These are phyloP conservation scores for Phaseolus coccineus DNA, from an alignment of 331 rosid species.

Conservation along the genomic window DNA sequence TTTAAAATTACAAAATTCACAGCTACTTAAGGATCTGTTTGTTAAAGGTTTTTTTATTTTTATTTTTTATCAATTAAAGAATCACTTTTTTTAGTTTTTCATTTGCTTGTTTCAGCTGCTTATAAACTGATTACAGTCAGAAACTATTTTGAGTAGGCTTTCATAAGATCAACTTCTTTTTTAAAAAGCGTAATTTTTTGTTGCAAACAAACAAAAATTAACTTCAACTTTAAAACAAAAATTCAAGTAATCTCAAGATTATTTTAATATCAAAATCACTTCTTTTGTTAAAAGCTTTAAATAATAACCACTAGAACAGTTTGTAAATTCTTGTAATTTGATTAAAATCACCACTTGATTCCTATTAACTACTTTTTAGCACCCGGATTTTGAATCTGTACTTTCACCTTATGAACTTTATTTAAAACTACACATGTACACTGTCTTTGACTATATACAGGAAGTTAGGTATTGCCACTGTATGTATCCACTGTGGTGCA, in stretches of 20 bases:
- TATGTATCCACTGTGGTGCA: neutral
- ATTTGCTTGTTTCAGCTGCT: neutral
- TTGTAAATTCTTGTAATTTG: neutral
- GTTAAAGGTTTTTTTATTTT: no score
- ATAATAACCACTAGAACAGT: no score
- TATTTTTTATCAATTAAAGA: no score
- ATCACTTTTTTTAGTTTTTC: neutral
- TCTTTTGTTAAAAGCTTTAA: no score
- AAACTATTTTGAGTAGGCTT: neutral
- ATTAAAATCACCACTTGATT: neutral
- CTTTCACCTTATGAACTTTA: constrained; percentile 12
- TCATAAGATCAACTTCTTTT: no score
- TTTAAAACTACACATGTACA: constrained; percentile 33
- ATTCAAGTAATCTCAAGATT: no score
- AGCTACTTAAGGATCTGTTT: neutral
- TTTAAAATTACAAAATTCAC: neutral
- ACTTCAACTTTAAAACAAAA: no score
- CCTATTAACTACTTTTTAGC: neutral
- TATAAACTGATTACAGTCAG: neutral
- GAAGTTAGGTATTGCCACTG: constrained; percentile 6
- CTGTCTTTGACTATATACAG: constrained; percentile 21
- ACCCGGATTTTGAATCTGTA: neutral
- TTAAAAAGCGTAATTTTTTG: no score
- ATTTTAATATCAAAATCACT: no score
- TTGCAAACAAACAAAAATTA: neutral